A percentile compares a stretch with the other conserved stretches of the same genome.
These are phyloP conservation scores for Neurospora sp. DNA, from an alignment of 495 filamentous ascomycete species.

Conservation along the genomic window DNA sequence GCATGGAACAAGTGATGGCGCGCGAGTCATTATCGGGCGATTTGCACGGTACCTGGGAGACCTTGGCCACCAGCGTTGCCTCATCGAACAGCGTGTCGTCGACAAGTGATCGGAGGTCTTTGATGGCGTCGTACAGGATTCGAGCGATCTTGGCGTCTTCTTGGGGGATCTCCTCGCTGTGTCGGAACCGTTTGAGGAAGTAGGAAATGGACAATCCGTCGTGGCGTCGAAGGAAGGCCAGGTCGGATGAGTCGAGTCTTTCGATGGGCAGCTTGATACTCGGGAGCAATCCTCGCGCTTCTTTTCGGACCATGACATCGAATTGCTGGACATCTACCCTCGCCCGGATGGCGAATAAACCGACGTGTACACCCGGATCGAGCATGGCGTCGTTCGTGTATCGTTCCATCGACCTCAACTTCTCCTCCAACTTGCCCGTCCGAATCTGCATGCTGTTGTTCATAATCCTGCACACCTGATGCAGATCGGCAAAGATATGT, in stretches of 20 bases:
- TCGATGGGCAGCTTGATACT: conserved; percentile 48
- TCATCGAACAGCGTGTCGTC: conserved; percentile 34
- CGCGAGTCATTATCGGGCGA: conserved; percentile 10
- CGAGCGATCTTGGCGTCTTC: conserved; percentile 22
- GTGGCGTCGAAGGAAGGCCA: conserved; percentile 45
- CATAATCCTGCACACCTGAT: conserved; percentile 58
- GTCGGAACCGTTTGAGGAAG: conserved; percentile 39
- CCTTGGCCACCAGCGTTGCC: conserved; percentile 27
- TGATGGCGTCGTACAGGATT: conserved; percentile 25
- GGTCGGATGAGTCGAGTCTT: conserved; percentile 47
- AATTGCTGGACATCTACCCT: conserved; percentile 53
- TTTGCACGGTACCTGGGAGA: conserved; percentile 32
- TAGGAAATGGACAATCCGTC: conserved; percentile 46
- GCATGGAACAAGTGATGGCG: conserved; percentile 25
- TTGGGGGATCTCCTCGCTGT: conserved; percentile 18
- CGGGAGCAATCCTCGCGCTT: conserved; percentile 57
- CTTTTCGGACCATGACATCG: conserved; percentile 61
- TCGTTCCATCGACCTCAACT: conserved; percentile 51
- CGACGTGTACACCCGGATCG: conserved; percentile 61
- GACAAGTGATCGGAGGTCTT: conserved; percentile 28
- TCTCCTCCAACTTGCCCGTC: conserved; percentile 38
- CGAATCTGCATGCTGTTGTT: conserved; percentile 63
- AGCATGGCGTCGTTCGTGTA: conserved; percentile 46
- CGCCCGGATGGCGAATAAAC: conserved; percentile 64
- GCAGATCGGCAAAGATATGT: conserved; percentile 61